Evolutionary conservation across 306 rosid genomes (phyloP).

Genomic region (Medicago arabica): DNA sequence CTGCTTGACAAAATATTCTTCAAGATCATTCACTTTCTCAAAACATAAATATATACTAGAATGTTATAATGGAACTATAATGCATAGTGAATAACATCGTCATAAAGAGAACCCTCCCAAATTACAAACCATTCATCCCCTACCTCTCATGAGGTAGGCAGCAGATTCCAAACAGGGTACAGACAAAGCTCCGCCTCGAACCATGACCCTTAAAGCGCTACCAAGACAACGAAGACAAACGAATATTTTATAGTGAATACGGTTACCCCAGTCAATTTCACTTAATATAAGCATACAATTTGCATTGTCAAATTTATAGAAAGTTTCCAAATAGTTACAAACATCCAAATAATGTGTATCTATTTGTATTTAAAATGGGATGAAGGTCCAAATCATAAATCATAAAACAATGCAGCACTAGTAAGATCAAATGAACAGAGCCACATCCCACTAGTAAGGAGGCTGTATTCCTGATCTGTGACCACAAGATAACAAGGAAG

Average conservation of each 20-base stretch:
- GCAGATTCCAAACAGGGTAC: slow-evolving; percentile 80
- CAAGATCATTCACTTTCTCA: slow-evolving; percentile 30
- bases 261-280: slow-evolving; percentile 53
- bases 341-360: slow-evolving; percentile 20
- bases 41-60: slow-evolving; percentile 45
- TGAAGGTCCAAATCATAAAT: not conserved
- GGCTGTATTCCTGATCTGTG: not conserved
- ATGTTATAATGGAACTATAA: slow-evolving; percentile 41
- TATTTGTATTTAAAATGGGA: not conserved
- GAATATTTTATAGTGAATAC: slow-evolving; percentile 69
- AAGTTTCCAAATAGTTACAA: slow-evolving; percentile 12
- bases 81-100: slow-evolving; percentile 39
- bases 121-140: slow-evolving; percentile 62
- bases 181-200: slow-evolving; percentile 78
- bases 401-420: slow-evolving; percentile 12
- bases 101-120: slow-evolving; percentile 61
- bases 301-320: slow-evolving; percentile 34
- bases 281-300: slow-evolving; percentile 45
- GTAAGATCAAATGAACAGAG: slow-evolving; percentile 17
- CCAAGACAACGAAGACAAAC: slow-evolving; percentile 87
- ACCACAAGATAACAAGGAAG: slow-evolving; percentile 18
- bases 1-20: slow-evolving; percentile 31
- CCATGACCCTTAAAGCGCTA: slow-evolving; percentile 76
- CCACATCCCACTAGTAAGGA: slow-evolving; percentile 12
- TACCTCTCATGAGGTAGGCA: slow-evolving; percentile 90